phyloP scores from a whole-genome alignment of 139 green algal genomes.

The Dunaliella primolecta region DNA sequence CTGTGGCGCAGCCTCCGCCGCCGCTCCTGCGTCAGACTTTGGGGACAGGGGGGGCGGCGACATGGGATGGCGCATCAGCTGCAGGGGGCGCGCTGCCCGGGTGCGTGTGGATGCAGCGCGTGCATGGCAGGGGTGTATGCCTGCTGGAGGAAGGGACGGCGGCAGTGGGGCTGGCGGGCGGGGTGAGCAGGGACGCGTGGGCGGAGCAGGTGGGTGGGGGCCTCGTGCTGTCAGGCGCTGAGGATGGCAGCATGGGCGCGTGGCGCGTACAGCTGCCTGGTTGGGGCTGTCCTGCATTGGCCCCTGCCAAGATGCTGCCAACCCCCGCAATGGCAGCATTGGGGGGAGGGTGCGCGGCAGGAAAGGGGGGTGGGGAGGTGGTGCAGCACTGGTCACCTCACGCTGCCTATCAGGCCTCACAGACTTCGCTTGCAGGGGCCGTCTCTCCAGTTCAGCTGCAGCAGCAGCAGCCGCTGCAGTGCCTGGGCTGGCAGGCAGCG shows the following conservation, averaged over 20 bases:
- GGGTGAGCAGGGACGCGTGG: not conserved
- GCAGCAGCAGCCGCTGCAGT: not conserved
- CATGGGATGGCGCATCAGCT: too few species aligned
- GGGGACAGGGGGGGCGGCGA: too few species aligned
- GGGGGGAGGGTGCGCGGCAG: not conserved
- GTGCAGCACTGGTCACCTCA: not conserved
- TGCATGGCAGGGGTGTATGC: not conserved
- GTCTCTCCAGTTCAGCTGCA: too few species aligned
- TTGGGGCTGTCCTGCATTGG: not conserved
- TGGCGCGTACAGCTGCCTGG: not conserved
- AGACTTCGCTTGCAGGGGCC: too few species aligned
- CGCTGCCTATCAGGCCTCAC: not conserved
- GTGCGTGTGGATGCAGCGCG: conserved; percentile 1
- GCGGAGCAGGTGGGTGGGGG: not conserved
- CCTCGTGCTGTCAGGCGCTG: not conserved
- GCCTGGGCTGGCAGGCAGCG: not conserved
- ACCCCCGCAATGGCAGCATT: not conserved
- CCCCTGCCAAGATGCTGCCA: not conserved
- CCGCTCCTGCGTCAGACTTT: too few species aligned
- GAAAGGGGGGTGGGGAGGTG: not conserved
- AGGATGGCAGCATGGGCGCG: not conserved
- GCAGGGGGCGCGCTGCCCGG: not conserved
- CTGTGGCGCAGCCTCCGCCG: too few species aligned
- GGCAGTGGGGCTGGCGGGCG: not conserved
- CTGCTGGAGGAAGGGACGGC: not conserved